These are phyloP conservation scores for Prunus padus DNA, from an alignment of 306 rosid species.

Conservation along the genomic window DNA sequence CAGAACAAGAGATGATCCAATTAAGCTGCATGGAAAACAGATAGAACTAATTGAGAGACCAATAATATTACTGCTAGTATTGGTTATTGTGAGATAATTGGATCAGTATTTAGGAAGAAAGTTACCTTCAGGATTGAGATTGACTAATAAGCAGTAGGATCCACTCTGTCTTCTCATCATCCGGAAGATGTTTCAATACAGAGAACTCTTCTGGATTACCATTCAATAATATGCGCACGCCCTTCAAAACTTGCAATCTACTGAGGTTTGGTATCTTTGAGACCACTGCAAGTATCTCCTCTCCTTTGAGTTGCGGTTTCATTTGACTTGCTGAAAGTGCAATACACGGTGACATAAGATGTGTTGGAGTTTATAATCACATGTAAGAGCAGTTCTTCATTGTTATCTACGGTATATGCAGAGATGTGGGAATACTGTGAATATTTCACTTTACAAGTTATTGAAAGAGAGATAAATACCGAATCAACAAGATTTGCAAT, in stretches of 20 bases:
- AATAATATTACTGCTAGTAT: too few species aligned
- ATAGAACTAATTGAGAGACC: too few species aligned
- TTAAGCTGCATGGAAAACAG: not conserved
- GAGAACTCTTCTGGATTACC: constrained; percentile 10
- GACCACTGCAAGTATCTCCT: not conserved
- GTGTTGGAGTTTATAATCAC: too few species aligned
- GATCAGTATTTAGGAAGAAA: too few species aligned
- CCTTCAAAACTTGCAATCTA: not conserved
- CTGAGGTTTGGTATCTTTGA: not conserved
- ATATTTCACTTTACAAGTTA: too few species aligned
- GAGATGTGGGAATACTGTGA: too few species aligned
- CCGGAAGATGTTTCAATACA: not conserved
- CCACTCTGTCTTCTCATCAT: constrained; percentile 1
- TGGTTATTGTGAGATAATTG: too few species aligned
- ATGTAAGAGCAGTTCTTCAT: not conserved
- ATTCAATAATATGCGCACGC: not conserved
- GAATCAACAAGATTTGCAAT: too few species aligned
- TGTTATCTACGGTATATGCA: too few species aligned
- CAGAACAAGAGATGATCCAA: too few species aligned
- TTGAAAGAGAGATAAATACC: too few species aligned
- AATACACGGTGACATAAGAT: too few species aligned
- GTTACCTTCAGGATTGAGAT: not conserved
- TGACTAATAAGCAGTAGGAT: not conserved
- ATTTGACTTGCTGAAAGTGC: not conserved
- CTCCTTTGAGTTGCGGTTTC: not conserved